Evolutionary conservation across 192 early-diverging fungal species (phyloP), one percentile per base, ranked within the genome.

Genomic region (Backusella macrospora): DNA sequence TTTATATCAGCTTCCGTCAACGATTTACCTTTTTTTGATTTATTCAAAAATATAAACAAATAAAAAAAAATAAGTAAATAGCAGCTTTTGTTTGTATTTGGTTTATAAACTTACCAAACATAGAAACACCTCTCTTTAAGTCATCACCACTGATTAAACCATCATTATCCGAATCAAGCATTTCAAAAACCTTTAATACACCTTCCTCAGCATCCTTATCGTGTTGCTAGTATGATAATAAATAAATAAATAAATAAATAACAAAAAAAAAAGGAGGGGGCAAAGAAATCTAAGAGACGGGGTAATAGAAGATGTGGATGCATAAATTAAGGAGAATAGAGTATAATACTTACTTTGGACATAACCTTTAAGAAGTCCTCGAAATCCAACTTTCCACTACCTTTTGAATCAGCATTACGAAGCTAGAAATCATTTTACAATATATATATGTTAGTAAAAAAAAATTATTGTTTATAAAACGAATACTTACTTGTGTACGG

Each of bases 341-440:
- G 37, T 26, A 26, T 75, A 70, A 13, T 34, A 55, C 52, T 12
- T 73, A 73, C 73, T 47, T 23, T 73, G 26, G 52, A 48, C 78
- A 80, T 80, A 26, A 80, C 78, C 23, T 48, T 21, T n/a, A 80
- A 44, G 44, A 80, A 80, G n/a, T 80, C 78, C 34, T 75, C 71
- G 52, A 80, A 76, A 43, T 72, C 67, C 4, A 80, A 49, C 4
- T 29, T 23, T 40, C 70, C 73, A 29, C 18, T 59, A 16, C 65
- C 66, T 12, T 75, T 68, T 40, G 47, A 40, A 68, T 73, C 66
- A 43, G 76, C 55, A 59, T 59, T 59, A 12, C 15, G 7, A 44
- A 76, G 52, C 74, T 76, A 14, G 23, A 13, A 55, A 21, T 10
- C 23, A 23, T 26, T 55, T 7, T 49, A 10, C 0, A 43, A 43